Evolutionary conservation across 306 rosid genomes (phyloP).

Genomic region (Begonia peltatifolia): DNA sequence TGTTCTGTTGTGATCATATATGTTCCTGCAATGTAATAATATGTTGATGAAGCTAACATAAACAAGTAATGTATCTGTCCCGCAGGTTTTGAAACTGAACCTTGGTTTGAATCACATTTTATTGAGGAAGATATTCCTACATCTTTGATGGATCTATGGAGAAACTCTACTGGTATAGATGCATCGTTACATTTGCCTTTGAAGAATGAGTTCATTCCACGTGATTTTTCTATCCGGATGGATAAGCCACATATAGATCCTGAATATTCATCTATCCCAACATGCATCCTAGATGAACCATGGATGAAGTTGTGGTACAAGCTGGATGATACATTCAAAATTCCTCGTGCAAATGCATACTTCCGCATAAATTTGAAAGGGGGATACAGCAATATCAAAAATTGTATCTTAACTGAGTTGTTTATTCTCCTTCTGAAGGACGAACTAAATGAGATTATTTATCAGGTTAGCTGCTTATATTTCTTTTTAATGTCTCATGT

Average conservation of each 20-base stretch:
- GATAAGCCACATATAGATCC: constrained; percentile 18
- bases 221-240: constrained; percentile 68
- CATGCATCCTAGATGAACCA: constrained; percentile 72
- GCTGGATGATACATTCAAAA: constrained; percentile 56
- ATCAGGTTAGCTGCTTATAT: constrained; percentile 62
- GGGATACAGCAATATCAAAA: constrained; percentile 45
- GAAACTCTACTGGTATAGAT: constrained; percentile 65
- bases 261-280: constrained; percentile 36
- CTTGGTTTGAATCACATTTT: constrained; percentile 88
- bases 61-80: constrained; percentile 1
- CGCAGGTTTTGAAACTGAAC: constrained; percentile 59
- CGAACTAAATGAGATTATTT: constrained; percentile 66
- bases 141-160: constrained; percentile 64
- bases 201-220: constrained; percentile 83
- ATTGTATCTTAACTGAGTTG: constrained; percentile 57
- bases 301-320: constrained; percentile 88
- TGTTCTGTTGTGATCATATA: constrained; percentile 2
- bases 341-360: constrained; percentile 90
- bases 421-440: constrained; percentile 77
- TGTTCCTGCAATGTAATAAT: too few species aligned
- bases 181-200: constrained; percentile 67
- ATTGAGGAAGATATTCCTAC: constrained; percentile 60
- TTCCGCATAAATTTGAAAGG: constrained; percentile 84
- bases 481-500: neutral
- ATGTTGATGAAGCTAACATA: too few species aligned